Evolutionary conservation across 768 basidiomycete species (phyloP).

Genomic region (Kwoniella europaea): DNA sequence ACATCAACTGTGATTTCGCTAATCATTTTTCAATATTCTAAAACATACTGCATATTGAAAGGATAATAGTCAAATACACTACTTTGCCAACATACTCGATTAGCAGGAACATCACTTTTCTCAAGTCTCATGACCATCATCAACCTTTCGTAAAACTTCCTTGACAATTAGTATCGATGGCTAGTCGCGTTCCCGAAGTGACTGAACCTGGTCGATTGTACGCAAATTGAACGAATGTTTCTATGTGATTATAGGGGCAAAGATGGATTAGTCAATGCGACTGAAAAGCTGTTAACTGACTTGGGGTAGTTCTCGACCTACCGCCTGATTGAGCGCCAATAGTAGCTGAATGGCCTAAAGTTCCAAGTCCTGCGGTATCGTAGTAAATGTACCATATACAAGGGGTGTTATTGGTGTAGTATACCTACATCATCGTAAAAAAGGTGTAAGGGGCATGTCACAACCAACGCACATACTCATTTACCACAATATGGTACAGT

Average conservation of each 20-base stretch:
- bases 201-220: background rate
- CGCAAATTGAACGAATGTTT: background rate
- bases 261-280: background rate
- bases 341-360: constrained; percentile 1
- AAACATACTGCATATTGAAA: too few relatives aligned
- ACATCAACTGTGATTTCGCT: too few relatives aligned
- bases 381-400: constrained; percentile 2
- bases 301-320: too few relatives aligned
- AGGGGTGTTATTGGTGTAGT: background rate
- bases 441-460: too few relatives aligned
- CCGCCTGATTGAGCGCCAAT: background rate
- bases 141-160: background rate
- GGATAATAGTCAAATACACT: too few relatives aligned
- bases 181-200: background rate
- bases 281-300: background rate
- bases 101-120: too few relatives aligned
- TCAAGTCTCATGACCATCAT: background rate
- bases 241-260: background rate
- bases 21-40: too few relatives aligned
- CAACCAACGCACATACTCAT: background rate
- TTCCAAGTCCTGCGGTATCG: too few relatives aligned
- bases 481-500: background rate
- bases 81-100: too few relatives aligned
- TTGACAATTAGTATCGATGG: constrained; percentile 1
- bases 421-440: background rate